Base-by-base conservation (phyloP, 2,329 filamentous ascomycete genomes). In the Cryphonectria naterciae region DNA sequence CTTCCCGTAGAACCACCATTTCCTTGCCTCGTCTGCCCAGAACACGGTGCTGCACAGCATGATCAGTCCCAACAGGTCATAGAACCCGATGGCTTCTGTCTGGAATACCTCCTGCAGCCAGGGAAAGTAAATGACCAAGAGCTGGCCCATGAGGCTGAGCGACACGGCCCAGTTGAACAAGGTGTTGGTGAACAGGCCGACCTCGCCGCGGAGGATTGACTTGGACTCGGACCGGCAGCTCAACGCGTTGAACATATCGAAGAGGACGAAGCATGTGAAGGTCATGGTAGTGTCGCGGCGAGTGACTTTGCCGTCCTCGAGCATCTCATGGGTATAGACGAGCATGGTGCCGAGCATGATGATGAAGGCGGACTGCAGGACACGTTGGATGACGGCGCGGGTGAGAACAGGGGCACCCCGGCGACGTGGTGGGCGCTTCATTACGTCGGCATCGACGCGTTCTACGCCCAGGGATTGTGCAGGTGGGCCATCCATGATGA, bases 211-310 rank as follows among this genome's bases (percentile, higher is more conserved):
- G 4, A 99, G 87, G 6, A 99, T 86, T 15, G 93, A 97, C 80
- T 98, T 98, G 73, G 88, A 90, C 79, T 97, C 95, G 10, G 93
- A 97, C 64, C 96, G 93, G 82, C 96, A 99, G 22, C 93, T 92
- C 32, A 99, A 86, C 1, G 96, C 96, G 81, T 99, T 98, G 86
- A 98, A 98, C 96, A 99, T 99, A 85, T 99, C 96, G 81, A 98
- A 99, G 68, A 99, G 88, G 62, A 99, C 96, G 79, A 99, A 99
- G 82, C 95, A 97, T 7, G 96, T 99, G 79, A 99, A 99, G 0
- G 96, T 98, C 93, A 99, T 98, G 74, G 96, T 99, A 1, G 96
- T 99, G 82, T 99, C 96, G 76, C 97, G 94, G 65, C 93, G 93
- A 1, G 92, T 97, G 71, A 98, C 93, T 71, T 91, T 85, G 69